A percentile compares a stretch with the other conserved stretches of the same genome.
phyloP scores from a whole-genome alignment of 768 basidiomycete genomes.

The Boletellus emodensis region DNA sequence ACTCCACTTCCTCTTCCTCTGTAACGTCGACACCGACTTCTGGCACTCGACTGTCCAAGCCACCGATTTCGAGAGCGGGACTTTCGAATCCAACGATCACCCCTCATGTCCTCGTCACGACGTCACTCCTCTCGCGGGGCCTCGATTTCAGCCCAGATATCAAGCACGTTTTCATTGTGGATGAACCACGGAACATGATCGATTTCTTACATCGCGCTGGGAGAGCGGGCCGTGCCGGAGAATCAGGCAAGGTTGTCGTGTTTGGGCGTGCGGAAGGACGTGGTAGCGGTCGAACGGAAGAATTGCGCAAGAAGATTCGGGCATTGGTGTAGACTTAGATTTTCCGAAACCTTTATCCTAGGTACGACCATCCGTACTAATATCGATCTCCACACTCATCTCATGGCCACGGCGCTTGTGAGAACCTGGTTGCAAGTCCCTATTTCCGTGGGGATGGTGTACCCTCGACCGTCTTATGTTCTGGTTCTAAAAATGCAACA shows the following conservation, averaged over 20 bases:
- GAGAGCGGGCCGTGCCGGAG: constrained; percentile 71
- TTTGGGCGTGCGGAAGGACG: constrained; percentile 70
- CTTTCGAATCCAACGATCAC: constrained; percentile 28
- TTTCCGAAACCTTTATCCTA: too few species aligned
- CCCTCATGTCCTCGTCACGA: constrained; percentile 79
- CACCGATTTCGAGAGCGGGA: constrained; percentile 7
- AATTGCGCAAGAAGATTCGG: constrained; percentile 48
- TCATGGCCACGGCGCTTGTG: too few species aligned
- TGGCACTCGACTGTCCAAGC: background rate
- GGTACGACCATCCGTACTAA: too few species aligned
- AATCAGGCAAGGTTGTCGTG: constrained; percentile 65
- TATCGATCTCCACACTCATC: too few species aligned
- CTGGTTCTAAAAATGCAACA: too few species aligned
- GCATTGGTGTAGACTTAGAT: constrained; percentile 25
- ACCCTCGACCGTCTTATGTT: too few species aligned
- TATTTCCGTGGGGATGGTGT: too few species aligned
- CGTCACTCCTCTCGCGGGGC: constrained; percentile 85
- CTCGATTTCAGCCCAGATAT: constrained; percentile 81
- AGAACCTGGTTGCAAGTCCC: too few species aligned
- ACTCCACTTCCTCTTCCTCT: background rate
- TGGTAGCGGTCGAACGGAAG: constrained; percentile 50
- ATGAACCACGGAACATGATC: constrained; percentile 84
- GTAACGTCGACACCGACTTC: background rate
- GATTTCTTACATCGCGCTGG: constrained; percentile 94
- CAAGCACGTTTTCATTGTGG: constrained; percentile 80